phyloP scores from a whole-genome alignment of 2,329 filamentous ascomycete genomes.

The Aspergillus sojae region DNA sequence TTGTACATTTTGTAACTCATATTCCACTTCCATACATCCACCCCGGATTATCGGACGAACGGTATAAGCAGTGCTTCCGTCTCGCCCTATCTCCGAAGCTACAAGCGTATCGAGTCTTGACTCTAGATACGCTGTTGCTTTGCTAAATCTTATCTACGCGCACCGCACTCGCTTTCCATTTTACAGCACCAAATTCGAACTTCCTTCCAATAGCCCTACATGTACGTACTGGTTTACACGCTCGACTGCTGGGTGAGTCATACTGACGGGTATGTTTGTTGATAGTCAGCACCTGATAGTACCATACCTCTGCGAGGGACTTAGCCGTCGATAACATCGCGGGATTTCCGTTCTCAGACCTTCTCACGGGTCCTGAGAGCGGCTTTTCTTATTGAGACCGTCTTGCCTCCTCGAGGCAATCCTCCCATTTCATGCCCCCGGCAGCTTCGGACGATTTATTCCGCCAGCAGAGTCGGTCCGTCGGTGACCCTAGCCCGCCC shows the following conservation, averaged over 20 bases:
- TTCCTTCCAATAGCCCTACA: neutral
- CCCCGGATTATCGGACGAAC: constrained; percentile 12
- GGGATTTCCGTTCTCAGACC: constrained; percentile 38
- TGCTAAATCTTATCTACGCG: neutral
- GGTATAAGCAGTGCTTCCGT: constrained; percentile 28
- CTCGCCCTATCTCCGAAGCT: constrained; percentile 30
- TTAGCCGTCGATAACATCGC: constrained; percentile 10
- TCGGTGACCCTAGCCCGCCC: constrained; percentile 34
- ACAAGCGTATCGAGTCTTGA: constrained; percentile 29
- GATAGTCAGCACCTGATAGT: constrained; percentile 4
- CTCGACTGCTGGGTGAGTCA: constrained; percentile 13
- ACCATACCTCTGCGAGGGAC: constrained; percentile 5
- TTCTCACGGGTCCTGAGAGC: constrained; percentile 34
- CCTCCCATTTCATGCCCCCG: constrained; percentile 46
- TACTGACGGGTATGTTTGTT: constrained; percentile 18
- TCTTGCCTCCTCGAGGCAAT: constrained; percentile 34
- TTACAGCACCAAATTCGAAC: neutral
- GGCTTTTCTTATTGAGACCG: constrained; percentile 20
- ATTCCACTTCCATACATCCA: neutral
- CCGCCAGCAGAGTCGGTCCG: constrained; percentile 40
- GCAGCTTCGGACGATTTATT: constrained; percentile 42
- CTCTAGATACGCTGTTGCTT: constrained; percentile 10
- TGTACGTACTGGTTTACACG: neutral
- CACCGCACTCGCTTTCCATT: neutral
- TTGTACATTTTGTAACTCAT: constrained; percentile 4